Conservation (phyloP, 2,329 filamentous ascomycete species). For the Monilinia vaccinii-corymbosi region DNA sequence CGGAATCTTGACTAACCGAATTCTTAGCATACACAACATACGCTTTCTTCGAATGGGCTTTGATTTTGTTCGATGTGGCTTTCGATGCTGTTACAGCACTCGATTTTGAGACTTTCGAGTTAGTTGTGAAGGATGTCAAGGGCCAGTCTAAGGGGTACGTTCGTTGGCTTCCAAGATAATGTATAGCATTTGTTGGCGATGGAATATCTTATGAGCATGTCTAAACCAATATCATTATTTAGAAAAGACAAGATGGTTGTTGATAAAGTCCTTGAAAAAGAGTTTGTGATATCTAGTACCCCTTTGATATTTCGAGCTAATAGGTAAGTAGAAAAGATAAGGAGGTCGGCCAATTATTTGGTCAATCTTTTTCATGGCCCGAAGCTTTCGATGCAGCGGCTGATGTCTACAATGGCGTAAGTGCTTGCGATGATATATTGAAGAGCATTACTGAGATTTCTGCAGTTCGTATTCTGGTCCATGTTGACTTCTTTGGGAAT, state of each 20-base stretch:
- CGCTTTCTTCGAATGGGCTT: slow-evolving; percentile 94
- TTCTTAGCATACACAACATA: slow-evolving; percentile 85
- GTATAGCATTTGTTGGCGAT: slow-evolving; percentile 35
- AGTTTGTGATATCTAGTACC: slow-evolving; percentile 46
- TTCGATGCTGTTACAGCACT: slow-evolving; percentile 93
- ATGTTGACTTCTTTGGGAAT: slow-evolving; percentile 83
- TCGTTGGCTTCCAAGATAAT: slow-evolving; percentile 86
- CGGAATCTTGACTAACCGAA: not conserved
- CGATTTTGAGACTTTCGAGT: slow-evolving; percentile 83
- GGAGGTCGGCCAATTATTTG: slow-evolving; percentile 60
- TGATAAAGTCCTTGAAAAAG: slow-evolving; percentile 54
- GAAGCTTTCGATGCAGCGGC: slow-evolving; percentile 73
- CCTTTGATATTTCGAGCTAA: slow-evolving; percentile 26
- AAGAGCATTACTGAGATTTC: slow-evolving; percentile 9
- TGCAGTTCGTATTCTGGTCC: slow-evolving; percentile 89
- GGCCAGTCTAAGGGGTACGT: slow-evolving; percentile 97
- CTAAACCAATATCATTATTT: slow-evolving; percentile 29
- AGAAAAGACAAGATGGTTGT: slow-evolving; percentile 36
- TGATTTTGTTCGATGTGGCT: slow-evolving; percentile 89
- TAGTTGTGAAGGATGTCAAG: slow-evolving; percentile 81
- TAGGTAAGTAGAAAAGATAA: slow-evolving; percentile 57
- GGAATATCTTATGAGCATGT: slow-evolving; percentile 24
- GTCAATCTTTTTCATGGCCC: slow-evolving; percentile 61
- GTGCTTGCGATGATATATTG: slow-evolving; percentile 23
- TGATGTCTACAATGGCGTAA: slow-evolving; percentile 84